A percentile compares a stretch with the other conserved stretches of the same genome.
Evolutionary conservation across 192 early-diverging fungal genomes (phyloP).

Genomic region (Chytriomyces confervae): DNA sequence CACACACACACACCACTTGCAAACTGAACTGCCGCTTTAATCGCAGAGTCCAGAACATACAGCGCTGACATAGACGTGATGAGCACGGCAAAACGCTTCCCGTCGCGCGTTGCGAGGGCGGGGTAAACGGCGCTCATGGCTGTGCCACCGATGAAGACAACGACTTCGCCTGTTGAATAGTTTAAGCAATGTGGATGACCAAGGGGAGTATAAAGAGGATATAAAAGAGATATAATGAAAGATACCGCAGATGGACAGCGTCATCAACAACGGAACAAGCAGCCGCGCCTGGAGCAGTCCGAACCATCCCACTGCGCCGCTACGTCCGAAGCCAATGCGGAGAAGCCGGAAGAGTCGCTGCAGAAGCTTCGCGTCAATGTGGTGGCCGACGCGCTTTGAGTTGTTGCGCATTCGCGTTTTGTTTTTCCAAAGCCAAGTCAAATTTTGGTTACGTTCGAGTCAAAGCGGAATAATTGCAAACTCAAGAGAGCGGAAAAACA

Average conservation of each 20-base stretch:
- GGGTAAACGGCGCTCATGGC: conserved; percentile 75
- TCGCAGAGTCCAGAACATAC: conserved; percentile 16
- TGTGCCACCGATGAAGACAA: conserved; percentile 46
- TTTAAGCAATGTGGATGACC: neutral
- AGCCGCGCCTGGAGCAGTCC: neutral
- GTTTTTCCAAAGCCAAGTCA: too few relatives aligned
- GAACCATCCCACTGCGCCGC: neutral
- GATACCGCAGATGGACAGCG: neutral
- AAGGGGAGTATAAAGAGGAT: neutral
- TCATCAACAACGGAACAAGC: neutral
- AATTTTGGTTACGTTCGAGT: too few relatives aligned
- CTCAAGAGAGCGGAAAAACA: too few relatives aligned
- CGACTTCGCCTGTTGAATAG: neutral
- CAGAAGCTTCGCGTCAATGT: neutral
- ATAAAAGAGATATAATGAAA: neutral
- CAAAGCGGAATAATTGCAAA: too few relatives aligned
- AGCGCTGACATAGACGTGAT: conserved; percentile 13
- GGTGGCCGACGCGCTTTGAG: neutral
- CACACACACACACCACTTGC: neutral
- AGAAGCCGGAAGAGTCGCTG: neutral
- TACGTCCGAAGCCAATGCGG: neutral
- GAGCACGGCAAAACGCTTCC: conserved; percentile 62
- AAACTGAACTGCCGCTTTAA: conserved; percentile 42
- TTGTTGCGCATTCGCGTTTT: too few relatives aligned
- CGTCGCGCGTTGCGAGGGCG: conserved; percentile 70